These are phyloP conservation scores for Chamaenerion angustifolium DNA, from an alignment of 345 rosid genomes.

Conservation along the genomic window DNA sequence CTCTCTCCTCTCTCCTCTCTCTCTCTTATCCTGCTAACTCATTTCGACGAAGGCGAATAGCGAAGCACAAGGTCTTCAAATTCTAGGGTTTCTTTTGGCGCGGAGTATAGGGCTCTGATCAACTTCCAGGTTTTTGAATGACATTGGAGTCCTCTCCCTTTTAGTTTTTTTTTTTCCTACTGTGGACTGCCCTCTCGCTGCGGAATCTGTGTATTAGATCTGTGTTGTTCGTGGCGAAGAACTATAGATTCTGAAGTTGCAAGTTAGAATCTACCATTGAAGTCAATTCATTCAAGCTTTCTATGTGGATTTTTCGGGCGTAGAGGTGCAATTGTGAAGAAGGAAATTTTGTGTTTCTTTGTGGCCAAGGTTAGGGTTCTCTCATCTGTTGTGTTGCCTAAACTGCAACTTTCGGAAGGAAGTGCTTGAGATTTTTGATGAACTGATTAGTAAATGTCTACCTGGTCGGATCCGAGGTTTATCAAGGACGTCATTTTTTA, in stretches of 20 bases:
- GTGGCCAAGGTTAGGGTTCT: slow-evolving; percentile 5
- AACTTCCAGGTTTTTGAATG: slow-evolving; percentile 21
- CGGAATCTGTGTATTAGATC: not conserved
- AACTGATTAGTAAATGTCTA: no score
- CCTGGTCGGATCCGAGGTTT: no score
- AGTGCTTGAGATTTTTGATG: no score
- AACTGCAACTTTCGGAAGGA: no score
- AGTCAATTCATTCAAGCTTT: not conserved
- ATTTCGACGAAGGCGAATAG: slow-evolving; percentile 3
- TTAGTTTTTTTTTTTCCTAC: slow-evolving; percentile 4
- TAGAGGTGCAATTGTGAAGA: slow-evolving; percentile 2
- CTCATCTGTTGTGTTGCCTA: no score
- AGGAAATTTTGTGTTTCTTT: slow-evolving; percentile 1
- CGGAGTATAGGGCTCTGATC: slow-evolving; percentile 16
- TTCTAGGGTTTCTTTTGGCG: slow-evolving; percentile 12
- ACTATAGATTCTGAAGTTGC: not conserved
- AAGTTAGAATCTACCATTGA: not conserved
- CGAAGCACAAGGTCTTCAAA: slow-evolving; percentile 8
- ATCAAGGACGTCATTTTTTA: no score
- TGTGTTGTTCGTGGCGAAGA: not conserved
- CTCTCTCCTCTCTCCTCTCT: not conserved
- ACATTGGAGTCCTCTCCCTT: slow-evolving; percentile 1
- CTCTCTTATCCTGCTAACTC: no score
- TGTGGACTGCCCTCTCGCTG: not conserved
- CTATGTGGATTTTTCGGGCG: not conserved